These are phyloP conservation scores for Halteria grandinella DNA, from an alignment of 73 alveolate species.

Conservation along the genomic window DNA sequence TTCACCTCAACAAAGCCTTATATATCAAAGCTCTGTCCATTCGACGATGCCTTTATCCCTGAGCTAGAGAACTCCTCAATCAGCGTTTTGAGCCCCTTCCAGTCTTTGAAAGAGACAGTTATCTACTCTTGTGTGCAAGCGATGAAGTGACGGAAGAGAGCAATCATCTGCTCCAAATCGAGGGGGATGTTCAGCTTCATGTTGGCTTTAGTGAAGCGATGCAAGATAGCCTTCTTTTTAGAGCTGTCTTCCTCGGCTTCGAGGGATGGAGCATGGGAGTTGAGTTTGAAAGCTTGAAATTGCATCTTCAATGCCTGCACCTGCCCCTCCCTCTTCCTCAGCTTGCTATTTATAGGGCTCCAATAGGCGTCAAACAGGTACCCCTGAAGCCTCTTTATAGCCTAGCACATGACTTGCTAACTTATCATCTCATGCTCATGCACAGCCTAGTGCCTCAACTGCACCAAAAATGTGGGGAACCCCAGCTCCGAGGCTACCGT, in stretches of 20 bases:
- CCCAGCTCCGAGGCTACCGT: conserved; percentile 36
- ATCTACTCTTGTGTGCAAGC: conserved; percentile 6
- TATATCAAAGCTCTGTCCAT: conserved; percentile 8
- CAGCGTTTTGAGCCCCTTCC: conserved; percentile 17
- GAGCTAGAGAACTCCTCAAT: conserved; percentile 37
- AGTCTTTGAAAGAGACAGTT: conserved; percentile 23
- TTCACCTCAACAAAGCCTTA: conserved; percentile 24
- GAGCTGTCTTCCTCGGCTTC: conserved; percentile 15
- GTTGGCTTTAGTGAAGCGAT: conserved; percentile 33
- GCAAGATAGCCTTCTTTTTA: neutral
- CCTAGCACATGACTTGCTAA: neutral
- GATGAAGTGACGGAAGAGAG: neutral
- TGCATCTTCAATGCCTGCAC: conserved; percentile 18
- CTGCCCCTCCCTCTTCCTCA: conserved; percentile 18
- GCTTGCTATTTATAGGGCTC: conserved; percentile 35
- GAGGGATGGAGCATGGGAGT: conserved; percentile 8
- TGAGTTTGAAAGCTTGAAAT: neutral
- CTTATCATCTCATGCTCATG: conserved; percentile 33
- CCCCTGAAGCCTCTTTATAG: neutral
- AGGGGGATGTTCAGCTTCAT: conserved; percentile 32
- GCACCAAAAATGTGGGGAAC: conserved; percentile 26
- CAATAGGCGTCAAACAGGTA: conserved; percentile 20
- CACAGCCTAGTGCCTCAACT: conserved; percentile 32
- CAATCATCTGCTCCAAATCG: neutral
- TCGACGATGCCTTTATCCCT: conserved; percentile 13